phyloP scores from a whole-genome alignment of 495 filamentous ascomycete genomes.

The Neurospora sublineolata region DNA sequence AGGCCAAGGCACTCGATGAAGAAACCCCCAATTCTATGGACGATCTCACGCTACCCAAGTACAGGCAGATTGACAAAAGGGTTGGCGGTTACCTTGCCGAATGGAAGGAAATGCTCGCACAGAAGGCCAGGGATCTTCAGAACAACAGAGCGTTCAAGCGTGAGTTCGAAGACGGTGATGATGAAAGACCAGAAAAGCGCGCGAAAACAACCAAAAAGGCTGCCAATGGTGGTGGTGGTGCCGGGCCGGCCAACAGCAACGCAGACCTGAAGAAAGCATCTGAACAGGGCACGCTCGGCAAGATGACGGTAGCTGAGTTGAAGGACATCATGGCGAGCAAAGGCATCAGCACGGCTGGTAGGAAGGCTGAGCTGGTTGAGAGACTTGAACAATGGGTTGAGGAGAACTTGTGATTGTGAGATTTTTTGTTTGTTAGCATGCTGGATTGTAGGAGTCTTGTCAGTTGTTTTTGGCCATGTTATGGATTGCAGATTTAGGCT shows the following conservation, averaged over 20 bases:
- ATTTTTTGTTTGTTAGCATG: background rate
- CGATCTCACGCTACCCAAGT: conserved; percentile 78
- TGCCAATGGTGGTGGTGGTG: conserved; percentile 5
- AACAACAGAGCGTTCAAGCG: conserved; percentile 29
- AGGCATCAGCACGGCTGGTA: conserved; percentile 49
- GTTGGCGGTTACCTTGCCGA: conserved; percentile 64
- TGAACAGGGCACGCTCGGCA: conserved; percentile 49
- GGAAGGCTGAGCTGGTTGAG: conserved; percentile 72
- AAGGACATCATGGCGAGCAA: conserved; percentile 56
- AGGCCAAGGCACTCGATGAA: conserved; percentile 85
- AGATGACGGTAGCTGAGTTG: conserved; percentile 60
- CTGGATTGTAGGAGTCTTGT: background rate
- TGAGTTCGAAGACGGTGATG: conserved; percentile 28
- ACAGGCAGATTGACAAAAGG: conserved; percentile 69
- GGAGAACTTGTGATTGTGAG: conserved; percentile 24
- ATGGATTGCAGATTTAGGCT: background rate
- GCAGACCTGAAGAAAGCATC: conserved; percentile 46
- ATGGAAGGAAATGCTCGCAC: conserved; percentile 56
- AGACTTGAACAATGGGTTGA: conserved; percentile 71
- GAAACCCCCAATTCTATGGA: conserved; percentile 70
- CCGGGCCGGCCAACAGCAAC: conserved; percentile 32
- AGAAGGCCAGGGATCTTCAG: conserved; percentile 32
- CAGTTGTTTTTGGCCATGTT: background rate
- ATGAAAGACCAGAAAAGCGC: conserved; percentile 30
- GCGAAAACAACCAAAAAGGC: conserved; percentile 21